phyloP scores from a whole-genome alignment of 1,284 basidiomycete species.

The Boletellus sp. region DNA sequence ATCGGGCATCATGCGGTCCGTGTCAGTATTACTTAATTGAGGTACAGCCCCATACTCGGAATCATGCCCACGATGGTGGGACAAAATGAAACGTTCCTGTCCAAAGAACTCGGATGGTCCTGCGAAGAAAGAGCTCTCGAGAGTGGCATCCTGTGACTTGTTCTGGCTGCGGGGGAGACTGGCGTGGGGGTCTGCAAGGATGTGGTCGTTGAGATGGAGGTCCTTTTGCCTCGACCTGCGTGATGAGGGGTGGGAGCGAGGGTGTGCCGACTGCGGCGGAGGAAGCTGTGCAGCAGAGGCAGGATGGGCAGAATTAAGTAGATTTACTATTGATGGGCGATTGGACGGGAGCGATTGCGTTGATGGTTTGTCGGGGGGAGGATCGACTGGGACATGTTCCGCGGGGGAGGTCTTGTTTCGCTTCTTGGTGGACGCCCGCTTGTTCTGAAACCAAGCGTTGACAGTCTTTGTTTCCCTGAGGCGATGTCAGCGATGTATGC shows the following conservation, averaged over 20 bases:
- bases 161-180: conserved; percentile 7
- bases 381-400: conserved; percentile 4
- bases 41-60: conserved; percentile 27
- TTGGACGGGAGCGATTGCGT: conserved; percentile 31
- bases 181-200: conserved; percentile 22
- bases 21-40: conserved; percentile 29
- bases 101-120: conserved; percentile 29
- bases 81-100: conserved; percentile 33
- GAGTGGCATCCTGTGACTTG: conserved; percentile 14
- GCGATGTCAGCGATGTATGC: conserved; percentile 13
- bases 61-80: conserved; percentile 35
- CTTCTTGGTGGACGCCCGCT: conserved; percentile 77
- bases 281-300: conserved; percentile 8
- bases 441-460: conserved; percentile 82
- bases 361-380: conserved; percentile 17
- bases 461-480: conserved; percentile 76
- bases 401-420: conserved; percentile 39
- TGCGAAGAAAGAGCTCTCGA: conserved; percentile 33
- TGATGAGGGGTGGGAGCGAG: conserved; percentile 32
- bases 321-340: conserved; percentile 43
- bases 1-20: conserved; percentile 28
- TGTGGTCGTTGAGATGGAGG: conserved; percentile 29
- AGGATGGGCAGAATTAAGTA: conserved; percentile 40
- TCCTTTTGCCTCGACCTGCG: conserved; percentile 36
- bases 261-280: conserved; percentile 27